phyloP scores from a whole-genome alignment of 2,329 filamentous ascomycete species.

The Xylaria sp. region DNA sequence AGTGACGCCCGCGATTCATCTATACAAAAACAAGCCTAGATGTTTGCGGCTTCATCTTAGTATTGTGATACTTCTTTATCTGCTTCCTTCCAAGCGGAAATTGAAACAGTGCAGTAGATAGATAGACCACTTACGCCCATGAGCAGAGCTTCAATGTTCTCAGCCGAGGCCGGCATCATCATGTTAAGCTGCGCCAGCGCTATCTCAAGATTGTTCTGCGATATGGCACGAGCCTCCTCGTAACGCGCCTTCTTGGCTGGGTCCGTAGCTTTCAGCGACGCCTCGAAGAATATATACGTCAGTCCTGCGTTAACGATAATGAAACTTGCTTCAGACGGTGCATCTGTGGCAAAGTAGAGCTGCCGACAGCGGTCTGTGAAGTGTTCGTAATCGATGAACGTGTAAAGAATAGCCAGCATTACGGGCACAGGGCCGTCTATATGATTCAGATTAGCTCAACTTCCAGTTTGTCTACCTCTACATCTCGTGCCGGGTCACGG shows the following conservation, averaged over 20 bases:
- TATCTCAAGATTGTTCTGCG: conserved; percentile 41
- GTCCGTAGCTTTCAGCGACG: conserved; percentile 31
- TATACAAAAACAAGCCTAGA: conserved; percentile 36
- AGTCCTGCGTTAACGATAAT: conserved; percentile 46
- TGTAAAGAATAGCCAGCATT: conserved; percentile 57
- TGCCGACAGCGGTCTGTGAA: conserved; percentile 57
- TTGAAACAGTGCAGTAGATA: too few relatives aligned
- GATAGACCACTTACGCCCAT: conserved; percentile 47
- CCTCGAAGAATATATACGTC: conserved; percentile 43
- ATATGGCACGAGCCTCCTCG: conserved; percentile 37
- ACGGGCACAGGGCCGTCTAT: conserved; percentile 51
- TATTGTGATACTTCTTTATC: neutral
- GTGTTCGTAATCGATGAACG: conserved; percentile 55
- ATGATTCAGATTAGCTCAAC: neutral
- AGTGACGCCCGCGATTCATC: conserved; percentile 41
- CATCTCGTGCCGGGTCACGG: neutral
- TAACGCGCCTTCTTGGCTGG: conserved; percentile 36
- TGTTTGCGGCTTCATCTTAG: neutral
- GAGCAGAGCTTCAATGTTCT: conserved; percentile 56
- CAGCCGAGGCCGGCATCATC: conserved; percentile 52
- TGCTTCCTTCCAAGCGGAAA: neutral
- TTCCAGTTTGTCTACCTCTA: neutral
- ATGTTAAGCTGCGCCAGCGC: conserved; percentile 48
- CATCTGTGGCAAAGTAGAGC: conserved; percentile 58
- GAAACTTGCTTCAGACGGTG: conserved; percentile 56